phyloP scores from a whole-genome alignment of 805 yeast species.

The Starmerella bombi region DNA sequence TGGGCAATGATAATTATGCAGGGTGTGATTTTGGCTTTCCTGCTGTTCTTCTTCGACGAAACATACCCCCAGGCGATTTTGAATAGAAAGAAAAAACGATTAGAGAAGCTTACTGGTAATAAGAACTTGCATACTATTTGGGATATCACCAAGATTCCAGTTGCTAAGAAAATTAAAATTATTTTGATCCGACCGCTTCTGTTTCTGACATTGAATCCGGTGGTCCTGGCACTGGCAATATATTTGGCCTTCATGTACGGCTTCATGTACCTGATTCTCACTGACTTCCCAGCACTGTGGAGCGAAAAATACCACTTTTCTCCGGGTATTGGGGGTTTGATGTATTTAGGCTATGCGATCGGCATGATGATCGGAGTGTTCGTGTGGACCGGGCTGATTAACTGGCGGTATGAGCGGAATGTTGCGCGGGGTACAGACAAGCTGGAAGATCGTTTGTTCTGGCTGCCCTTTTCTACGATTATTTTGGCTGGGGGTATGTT shows the following conservation, averaged over 20 bases:
- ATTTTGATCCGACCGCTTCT: conserved; percentile 47
- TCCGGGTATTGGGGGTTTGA: conserved; percentile 40
- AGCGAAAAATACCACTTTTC: conserved; percentile 35
- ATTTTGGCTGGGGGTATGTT: conserved; percentile 46
- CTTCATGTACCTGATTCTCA: conserved; percentile 49
- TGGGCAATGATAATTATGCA: conserved; percentile 45
- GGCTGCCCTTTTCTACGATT: conserved; percentile 38
- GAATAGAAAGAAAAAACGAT: conserved; percentile 33
- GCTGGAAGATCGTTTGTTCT: conserved; percentile 50
- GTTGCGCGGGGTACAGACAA: conserved; percentile 35
- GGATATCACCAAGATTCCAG: conserved; percentile 30
- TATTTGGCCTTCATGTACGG: conserved; percentile 58
- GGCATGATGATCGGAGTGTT: conserved; percentile 41
- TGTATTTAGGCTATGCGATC: conserved; percentile 45
- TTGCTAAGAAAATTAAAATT: conserved; percentile 22
- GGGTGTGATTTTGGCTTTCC: conserved; percentile 35
- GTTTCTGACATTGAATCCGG: conserved; percentile 44
- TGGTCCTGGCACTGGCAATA: conserved; percentile 48
- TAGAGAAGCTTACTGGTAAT: conserved; percentile 46
- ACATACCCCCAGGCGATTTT: conserved; percentile 47
- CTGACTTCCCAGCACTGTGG: conserved; percentile 46
- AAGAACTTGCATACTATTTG: conserved; percentile 43
- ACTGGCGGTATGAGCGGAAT: conserved; percentile 25
- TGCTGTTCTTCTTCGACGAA: conserved; percentile 38
- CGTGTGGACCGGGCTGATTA: conserved; percentile 37